Evolutionary conservation across 495 filamentous ascomycete species (phyloP).

Genomic region (Lepidopterella palustris): DNA sequence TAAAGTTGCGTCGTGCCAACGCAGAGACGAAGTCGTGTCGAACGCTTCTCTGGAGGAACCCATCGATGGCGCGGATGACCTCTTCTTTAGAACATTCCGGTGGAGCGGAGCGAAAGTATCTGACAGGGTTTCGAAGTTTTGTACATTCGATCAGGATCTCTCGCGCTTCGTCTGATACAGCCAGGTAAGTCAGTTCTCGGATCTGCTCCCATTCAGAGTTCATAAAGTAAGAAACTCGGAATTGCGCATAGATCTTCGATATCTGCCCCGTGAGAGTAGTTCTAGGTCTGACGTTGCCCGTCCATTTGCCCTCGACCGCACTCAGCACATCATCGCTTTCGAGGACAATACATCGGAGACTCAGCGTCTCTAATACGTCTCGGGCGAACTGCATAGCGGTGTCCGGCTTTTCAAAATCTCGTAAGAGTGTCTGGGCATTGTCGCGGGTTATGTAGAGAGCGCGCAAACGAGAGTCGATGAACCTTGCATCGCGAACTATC

Average conservation of each 20-base stretch:
- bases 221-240: constrained; percentile 8
- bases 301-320: neutral
- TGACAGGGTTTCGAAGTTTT: neutral
- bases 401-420: neutral
- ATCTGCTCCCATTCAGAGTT: constrained; percentile 3
- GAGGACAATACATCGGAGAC: neutral
- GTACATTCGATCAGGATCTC: neutral
- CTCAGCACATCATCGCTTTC: constrained; percentile 3
- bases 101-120: neutral
- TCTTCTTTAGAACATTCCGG: neutral
- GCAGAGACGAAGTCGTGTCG: neutral
- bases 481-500: neutral
- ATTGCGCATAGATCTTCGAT: constrained; percentile 1
- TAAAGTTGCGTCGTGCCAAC: constrained; percentile 4
- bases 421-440: neutral
- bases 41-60: neutral
- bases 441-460: neutral
- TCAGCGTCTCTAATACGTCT: neutral
- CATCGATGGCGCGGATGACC: neutral
- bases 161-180: neutral
- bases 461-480: neutral
- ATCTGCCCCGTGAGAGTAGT: neutral
- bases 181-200: constrained; percentile 2
- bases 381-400: neutral
- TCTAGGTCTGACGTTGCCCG: neutral